These are phyloP conservation scores for Saccharomycopsis fermentans DNA, from an alignment of 805 yeast genomes.

Conservation along the genomic window DNA sequence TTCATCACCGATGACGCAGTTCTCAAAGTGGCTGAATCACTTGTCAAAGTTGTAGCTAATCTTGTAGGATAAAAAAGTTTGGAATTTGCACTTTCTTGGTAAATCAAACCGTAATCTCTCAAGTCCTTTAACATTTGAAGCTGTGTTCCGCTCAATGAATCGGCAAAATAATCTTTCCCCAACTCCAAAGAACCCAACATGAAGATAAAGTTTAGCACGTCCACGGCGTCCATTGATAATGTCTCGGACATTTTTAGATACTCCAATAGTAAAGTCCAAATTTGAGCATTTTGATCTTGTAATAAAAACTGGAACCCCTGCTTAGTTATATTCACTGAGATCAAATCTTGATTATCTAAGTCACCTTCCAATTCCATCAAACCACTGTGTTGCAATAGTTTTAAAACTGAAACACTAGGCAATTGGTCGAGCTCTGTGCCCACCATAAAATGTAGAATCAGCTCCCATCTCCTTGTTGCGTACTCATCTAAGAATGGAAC, in stretches of 20 bases:
- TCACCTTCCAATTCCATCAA: slow-evolving; percentile 61
- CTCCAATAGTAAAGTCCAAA: slow-evolving; percentile 85
- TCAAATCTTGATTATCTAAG: background rate
- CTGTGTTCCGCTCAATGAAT: slow-evolving; percentile 70
- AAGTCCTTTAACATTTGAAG: slow-evolving; percentile 78
- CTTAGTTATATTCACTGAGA: slow-evolving; percentile 50
- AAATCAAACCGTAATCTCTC: slow-evolving; percentile 84
- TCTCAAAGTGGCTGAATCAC: slow-evolving; percentile 64
- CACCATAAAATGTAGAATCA: slow-evolving; percentile 93
- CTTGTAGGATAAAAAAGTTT: slow-evolving; percentile 81
- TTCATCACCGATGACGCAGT: slow-evolving; percentile 71
- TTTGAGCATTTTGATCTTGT: slow-evolving; percentile 88
- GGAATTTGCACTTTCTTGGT: slow-evolving; percentile 48
- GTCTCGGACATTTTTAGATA: slow-evolving; percentile 78
- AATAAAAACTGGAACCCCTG: slow-evolving; percentile 88
- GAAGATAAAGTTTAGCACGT: slow-evolving; percentile 86
- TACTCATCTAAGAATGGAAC: slow-evolving; percentile 64
- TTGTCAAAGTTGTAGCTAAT: slow-evolving; percentile 79
- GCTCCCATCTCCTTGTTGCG: slow-evolving; percentile 88
- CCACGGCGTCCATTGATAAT: slow-evolving; percentile 89
- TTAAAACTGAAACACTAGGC: slow-evolving; percentile 77
- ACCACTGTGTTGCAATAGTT: slow-evolving; percentile 67
- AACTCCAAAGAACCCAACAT: slow-evolving; percentile 87
- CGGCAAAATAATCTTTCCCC: slow-evolving; percentile 73
- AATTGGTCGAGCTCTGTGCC: slow-evolving; percentile 66